Base-by-base conservation (phyloP, 2,329 filamentous ascomycete species). In the Colletotrichum sp. region DNA sequence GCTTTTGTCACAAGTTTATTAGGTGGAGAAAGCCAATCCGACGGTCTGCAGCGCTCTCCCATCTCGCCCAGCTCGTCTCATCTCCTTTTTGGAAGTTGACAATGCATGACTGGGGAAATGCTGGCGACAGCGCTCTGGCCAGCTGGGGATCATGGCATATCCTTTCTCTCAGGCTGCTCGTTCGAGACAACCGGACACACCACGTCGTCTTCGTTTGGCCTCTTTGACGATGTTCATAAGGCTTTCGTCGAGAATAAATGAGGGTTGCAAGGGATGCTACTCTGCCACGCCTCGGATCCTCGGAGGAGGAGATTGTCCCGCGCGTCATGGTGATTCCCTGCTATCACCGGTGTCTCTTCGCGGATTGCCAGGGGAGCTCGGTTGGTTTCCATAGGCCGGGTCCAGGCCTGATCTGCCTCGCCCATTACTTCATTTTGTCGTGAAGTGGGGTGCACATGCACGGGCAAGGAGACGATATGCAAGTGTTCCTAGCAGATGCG, bases 1-100 rank as follows among this genome's bases (percentile, higher is more conserved):
- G 34, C 68, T 72, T 68, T 64, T 64, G 72, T 69, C 72, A 76
- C 75, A 77, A 76, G 72, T 77, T 75, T 72, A 77, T 75, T 77
- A 77, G 65, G 73, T 77, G 76, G 76, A 15, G 64, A 74, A 68
- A 68, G 69, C 24, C 73, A 76, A 64, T 59, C n/a, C 63, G 59
- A 24, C 6, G 26, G 52, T n/a, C 12, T 30, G 12, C 16, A 34
- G 18, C 28, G 30, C 30, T 39, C 57, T 64, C 30, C 55, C 39
- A 67, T 73, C 32, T 65, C 30, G 71, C 60, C 73, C 57, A 67
- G 68, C 49, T 71, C 68, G 68, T 75, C 73, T 68, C 69, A 73
- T 68, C 69, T 72, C 69, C 52, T 34, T 34, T 59, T 71, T 64
- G 26, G 21, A 36, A 39, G n/a, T 55, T 30, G 52, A 63, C 39